Conservation (phyloP, 202 grass and related monocot genomes). For the Alloteropsis angusta region DNA sequence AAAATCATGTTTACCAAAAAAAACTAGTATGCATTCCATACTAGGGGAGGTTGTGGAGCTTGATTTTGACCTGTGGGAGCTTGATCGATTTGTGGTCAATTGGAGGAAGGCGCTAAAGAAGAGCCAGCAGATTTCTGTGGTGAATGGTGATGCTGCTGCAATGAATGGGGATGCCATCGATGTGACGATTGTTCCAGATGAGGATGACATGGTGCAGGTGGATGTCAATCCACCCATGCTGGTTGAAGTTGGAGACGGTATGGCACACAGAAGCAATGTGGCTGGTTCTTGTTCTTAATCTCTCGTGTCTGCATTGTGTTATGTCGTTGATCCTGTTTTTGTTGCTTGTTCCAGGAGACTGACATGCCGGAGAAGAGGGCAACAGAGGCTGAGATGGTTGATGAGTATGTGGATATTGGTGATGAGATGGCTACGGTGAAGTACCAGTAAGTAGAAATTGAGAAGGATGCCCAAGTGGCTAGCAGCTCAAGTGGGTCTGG, state of each 20-base stretch:
- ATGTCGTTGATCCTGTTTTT: not conserved
- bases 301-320: not conserved
- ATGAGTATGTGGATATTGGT: slow-evolving; percentile 89
- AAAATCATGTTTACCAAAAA: no score
- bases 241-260: slow-evolving; percentile 39
- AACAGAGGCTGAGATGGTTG: slow-evolving; percentile 32
- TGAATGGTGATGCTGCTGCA: slow-evolving; percentile 23
- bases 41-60: slow-evolving; percentile 72
- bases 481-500: slow-evolving; percentile 71
- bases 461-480: slow-evolving; percentile 43
- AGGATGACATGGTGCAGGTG: slow-evolving; percentile 25
- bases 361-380: slow-evolving; percentile 17
- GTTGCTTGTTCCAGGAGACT: slow-evolving; percentile 4
- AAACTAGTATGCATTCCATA: no score
- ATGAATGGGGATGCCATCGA: not conserved
- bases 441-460: slow-evolving; percentile 77
- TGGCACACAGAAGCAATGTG: not conserved
- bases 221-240: slow-evolving; percentile 22
- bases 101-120: slow-evolving; percentile 66
- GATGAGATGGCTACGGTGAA: slow-evolving; percentile 64
- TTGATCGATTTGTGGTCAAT: slow-evolving; percentile 82
- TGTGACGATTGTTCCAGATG: not conserved
- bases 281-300: not conserved
- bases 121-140: slow-evolving; percentile 22
- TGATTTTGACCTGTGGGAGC: slow-evolving; percentile 86